Base-by-base conservation (phyloP, 116 monocot genomes). In the Iris pallida region DNA sequence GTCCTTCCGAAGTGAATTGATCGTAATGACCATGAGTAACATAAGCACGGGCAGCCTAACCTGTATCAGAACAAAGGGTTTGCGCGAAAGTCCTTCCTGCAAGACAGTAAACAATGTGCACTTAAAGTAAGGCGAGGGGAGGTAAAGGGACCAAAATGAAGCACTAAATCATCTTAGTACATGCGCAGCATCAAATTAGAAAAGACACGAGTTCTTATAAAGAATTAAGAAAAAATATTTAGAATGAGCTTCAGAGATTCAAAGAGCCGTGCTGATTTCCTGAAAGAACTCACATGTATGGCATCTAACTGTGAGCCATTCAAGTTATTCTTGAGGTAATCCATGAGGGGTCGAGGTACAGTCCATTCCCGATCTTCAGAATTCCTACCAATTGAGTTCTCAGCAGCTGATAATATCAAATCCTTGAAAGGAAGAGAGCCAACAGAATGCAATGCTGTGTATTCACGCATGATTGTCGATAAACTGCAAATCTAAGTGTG, bases 381-480 rank as follows among this genome's bases (percentile, higher is more conserved):
- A 75, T 55, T 71, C 48, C 42, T 53, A 63, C 55, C 20, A 16
- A 64, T 75, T 8, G 74, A 44, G 42, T 79, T 84, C 60, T 86
- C 83, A 40, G 69, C 53, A 59, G 88, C 90, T 64, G 93, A 88
- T 53, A 99, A 77, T 63, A 99, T 93, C 79, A 93, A 82, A 72
- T 93, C 84, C 76, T 85, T 90, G 64, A 90, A 99, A 65, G 99
- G 93, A 63, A 99, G 86, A 70, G 78, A 72, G 9, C 71, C 66
- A 55, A 93, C 60, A 61, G 93, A 99, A 83, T 83, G 90, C 65
- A 99, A 16, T 42, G 82, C 99, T 16, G 69, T 60, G 77, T 81
- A 93, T 79, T 99, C 99, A 44, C 99, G 88, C 66, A 90, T 88
- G 59, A 99, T 93, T 44, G 99, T 99, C 12, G 99, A 99, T 71